phyloP scores from a whole-genome alignment of 2,329 filamentous ascomycete species.

The Ascochyta clinopodiicola region DNA sequence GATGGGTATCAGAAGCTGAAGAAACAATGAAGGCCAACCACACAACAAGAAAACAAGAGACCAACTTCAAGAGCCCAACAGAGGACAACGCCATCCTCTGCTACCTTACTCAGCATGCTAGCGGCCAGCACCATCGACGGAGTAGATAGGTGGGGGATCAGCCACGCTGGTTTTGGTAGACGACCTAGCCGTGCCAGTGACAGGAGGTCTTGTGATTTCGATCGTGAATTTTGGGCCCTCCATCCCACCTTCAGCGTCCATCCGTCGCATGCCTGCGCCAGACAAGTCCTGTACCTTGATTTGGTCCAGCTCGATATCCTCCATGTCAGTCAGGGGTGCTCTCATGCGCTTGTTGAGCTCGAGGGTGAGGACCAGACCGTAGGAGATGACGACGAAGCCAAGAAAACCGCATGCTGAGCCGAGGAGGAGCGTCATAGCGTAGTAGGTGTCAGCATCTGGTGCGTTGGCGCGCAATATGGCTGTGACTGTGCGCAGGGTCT shows the following conservation, averaged over 20 bases:
- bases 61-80: background rate
- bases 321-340: no score
- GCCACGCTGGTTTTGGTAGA: background rate
- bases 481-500: background rate
- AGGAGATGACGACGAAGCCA: background rate
- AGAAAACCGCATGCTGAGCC: background rate
- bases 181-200: background rate
- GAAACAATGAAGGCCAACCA: no score
- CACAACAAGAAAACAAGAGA: no score
- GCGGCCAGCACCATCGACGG: slow-evolving; percentile 2
- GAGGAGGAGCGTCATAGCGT: background rate
- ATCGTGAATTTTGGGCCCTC: background rate
- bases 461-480: background rate
- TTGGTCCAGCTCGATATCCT: slow-evolving; percentile 7
- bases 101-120: background rate
- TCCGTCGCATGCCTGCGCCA: slow-evolving; percentile 1
- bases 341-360: background rate
- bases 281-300: slow-evolving; percentile 5
- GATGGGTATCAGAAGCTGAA: no score
- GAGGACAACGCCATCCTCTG: background rate
- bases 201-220: background rate
- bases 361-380: background rate
- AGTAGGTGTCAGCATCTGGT: slow-evolving; percentile 1
- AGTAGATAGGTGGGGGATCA: slow-evolving; percentile 4
- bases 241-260: background rate